phyloP scores from a whole-genome alignment of 2,329 filamentous ascomycete genomes.

The Ramularia collo-cygni region DNA sequence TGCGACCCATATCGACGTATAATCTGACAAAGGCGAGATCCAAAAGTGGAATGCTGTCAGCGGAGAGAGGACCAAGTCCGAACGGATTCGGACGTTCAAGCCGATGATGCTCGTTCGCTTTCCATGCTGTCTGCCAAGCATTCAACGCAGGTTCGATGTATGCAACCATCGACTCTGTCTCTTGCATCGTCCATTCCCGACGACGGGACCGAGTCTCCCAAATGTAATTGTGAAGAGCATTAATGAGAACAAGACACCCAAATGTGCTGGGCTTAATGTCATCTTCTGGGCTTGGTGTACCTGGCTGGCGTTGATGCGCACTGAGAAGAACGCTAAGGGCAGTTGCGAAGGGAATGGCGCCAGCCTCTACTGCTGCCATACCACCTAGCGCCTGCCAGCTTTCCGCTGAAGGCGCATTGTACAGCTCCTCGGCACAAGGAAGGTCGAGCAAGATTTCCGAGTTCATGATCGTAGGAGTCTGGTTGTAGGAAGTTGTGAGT shows the following conservation, averaged over 20 bases:
- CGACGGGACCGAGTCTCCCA: conserved; percentile 94
- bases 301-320: conserved; percentile 56
- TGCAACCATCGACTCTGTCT: conserved; percentile 91
- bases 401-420: conserved; percentile 74
- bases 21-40: conserved; percentile 88
- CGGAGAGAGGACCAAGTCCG: conserved; percentile 72
- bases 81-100: conserved; percentile 79
- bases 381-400: conserved; percentile 75
- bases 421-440: conserved; percentile 89
- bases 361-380: conserved; percentile 59
- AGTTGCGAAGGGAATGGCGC: conserved; percentile 69
- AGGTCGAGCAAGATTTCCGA: conserved; percentile 86
- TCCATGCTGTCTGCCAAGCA: conserved; percentile 92
- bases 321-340: conserved; percentile 75
- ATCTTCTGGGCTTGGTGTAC: conserved; percentile 35
- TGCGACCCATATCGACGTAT: conserved; percentile 85
- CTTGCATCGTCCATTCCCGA: conserved; percentile 80
- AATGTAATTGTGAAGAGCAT: conserved; percentile 94
- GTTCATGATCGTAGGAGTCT: conserved; percentile 83
- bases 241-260: conserved; percentile 84
- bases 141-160: conserved; percentile 90
- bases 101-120: conserved; percentile 75
- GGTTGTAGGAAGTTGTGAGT: conserved; percentile 86
- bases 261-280: conserved; percentile 81
- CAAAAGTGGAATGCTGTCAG: conserved; percentile 82